Conservation (phyloP, 257 asterid genomes). For the Cordia subcordata region DNA sequence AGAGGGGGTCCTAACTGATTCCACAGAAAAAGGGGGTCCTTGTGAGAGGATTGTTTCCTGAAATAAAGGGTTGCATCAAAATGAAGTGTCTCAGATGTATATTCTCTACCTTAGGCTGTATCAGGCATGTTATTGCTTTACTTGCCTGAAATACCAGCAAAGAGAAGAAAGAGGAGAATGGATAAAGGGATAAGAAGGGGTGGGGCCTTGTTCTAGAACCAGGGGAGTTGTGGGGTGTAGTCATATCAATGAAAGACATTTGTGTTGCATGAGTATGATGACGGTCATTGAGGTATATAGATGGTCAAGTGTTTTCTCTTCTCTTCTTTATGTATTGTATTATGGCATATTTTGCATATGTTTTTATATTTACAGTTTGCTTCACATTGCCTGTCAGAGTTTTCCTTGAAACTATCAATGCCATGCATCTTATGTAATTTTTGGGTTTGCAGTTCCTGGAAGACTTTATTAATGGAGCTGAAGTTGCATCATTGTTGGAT, state of each 20-base stretch:
- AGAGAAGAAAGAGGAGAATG: no score
- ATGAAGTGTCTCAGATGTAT: not conserved
- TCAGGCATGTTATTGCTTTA: no score
- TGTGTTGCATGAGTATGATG: no score
- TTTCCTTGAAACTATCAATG: not conserved
- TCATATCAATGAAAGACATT: not conserved
- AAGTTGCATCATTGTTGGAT: slow-evolving; percentile 92
- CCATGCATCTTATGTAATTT: not conserved
- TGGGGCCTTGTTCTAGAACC: no score
- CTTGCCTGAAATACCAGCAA: no score
- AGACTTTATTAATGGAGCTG: slow-evolving; percentile 97
- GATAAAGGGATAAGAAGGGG: no score
- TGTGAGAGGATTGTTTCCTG: no score
- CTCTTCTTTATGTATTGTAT: no score
- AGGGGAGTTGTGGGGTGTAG: not conserved
- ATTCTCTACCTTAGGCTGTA: slow-evolving; percentile 1
- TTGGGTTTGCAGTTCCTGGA: slow-evolving; percentile 72
- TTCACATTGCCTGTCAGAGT: not conserved
- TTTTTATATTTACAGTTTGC: not conserved
- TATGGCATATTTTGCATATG: no score
- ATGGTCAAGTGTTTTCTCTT: not conserved
- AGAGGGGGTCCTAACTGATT: no score
- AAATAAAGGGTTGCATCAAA: no score
- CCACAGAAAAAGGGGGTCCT: no score
- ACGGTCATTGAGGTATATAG: not conserved